These are phyloP conservation scores for Penicillium bovifimosum DNA, from an alignment of 495 filamentous ascomycete genomes.

Conservation along the genomic window DNA sequence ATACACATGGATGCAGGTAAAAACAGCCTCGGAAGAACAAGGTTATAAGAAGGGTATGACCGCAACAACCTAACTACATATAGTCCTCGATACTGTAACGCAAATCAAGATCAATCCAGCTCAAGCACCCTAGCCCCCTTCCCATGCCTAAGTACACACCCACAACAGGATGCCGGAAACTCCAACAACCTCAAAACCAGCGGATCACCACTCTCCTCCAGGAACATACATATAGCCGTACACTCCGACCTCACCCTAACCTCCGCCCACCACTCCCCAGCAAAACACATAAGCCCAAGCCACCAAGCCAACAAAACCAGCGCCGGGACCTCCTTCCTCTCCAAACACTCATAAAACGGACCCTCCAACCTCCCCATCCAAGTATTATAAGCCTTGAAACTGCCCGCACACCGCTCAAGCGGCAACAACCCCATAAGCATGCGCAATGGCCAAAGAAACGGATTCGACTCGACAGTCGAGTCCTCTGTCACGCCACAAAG, in stretches of 20 bases:
- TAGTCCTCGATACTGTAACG: not conserved
- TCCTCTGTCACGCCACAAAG: slow-evolving; percentile 36
- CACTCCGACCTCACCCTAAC: slow-evolving; percentile 37
- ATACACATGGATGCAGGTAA: not conserved
- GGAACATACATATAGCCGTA: slow-evolving; percentile 41
- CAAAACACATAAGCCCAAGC: slow-evolving; percentile 33
- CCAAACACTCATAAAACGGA: slow-evolving; percentile 30
- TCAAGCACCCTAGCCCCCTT: slow-evolving; percentile 36
- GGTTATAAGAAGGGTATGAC: not conserved
- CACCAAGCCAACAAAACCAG: slow-evolving; percentile 43
- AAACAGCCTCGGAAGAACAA: not conserved
- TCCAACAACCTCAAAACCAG: slow-evolving; percentile 22
- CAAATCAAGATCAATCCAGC: not conserved
- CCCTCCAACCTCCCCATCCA: slow-evolving; percentile 34
- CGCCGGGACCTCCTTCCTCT: slow-evolving; percentile 36
- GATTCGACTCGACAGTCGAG: slow-evolving; percentile 33
- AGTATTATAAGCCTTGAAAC: slow-evolving; percentile 21
- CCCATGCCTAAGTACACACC: slow-evolving; percentile 77
- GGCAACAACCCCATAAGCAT: slow-evolving; percentile 31
- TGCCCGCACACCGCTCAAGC: slow-evolving; percentile 15
- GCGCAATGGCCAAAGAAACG: slow-evolving; percentile 35
- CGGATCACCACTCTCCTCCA: slow-evolving; percentile 29
- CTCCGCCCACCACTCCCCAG: slow-evolving; percentile 39
- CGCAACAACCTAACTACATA: not conserved
- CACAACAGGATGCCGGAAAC: slow-evolving; percentile 67